These are phyloP conservation scores for Ogataea nitratoaversa DNA, from an alignment of 805 yeast genomes.

Conservation along the genomic window DNA sequence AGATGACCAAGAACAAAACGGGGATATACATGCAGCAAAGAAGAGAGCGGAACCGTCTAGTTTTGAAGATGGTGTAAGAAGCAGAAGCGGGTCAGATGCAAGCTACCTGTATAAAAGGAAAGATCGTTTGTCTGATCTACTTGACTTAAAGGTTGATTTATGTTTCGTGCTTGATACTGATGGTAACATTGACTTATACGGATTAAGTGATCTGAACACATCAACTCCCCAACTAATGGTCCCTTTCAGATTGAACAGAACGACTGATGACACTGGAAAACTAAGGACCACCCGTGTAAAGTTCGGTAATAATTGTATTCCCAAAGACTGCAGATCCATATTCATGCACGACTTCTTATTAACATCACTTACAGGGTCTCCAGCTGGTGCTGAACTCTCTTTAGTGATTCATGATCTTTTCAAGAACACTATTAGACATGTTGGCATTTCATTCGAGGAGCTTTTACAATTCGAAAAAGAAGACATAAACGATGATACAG, in stretches of 20 bases:
- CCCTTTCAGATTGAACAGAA: constrained; percentile 34
- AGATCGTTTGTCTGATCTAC: constrained; percentile 22
- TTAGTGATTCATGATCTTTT: constrained; percentile 42
- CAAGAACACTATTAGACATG: constrained; percentile 31
- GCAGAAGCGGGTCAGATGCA: constrained; percentile 14
- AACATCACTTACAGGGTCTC: constrained; percentile 6
- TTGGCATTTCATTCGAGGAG: constrained; percentile 30
- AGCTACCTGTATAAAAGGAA: constrained; percentile 13
- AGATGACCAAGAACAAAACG: constrained; percentile 10
- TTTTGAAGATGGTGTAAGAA: constrained; percentile 7
- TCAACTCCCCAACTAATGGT: constrained; percentile 45
- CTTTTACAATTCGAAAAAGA: constrained; percentile 23
- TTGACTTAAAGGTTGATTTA: constrained; percentile 30
- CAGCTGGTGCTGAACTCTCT: constrained; percentile 28
- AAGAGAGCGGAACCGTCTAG: background rate
- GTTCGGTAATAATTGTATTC: constrained; percentile 28
- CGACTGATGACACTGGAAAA: constrained; percentile 11
- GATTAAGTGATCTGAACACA: constrained; percentile 46
- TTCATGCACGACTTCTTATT: constrained; percentile 23
- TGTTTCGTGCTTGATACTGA: constrained; percentile 39
- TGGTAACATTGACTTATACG: constrained; percentile 41
- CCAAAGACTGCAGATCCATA: constrained; percentile 23
- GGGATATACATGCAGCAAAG: background rate
- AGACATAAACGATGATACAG: constrained; percentile 5
- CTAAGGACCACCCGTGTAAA: constrained; percentile 15